Base-by-base conservation (phyloP, 2,329 filamentous ascomycete genomes). In the Aspergillus ustus region DNA sequence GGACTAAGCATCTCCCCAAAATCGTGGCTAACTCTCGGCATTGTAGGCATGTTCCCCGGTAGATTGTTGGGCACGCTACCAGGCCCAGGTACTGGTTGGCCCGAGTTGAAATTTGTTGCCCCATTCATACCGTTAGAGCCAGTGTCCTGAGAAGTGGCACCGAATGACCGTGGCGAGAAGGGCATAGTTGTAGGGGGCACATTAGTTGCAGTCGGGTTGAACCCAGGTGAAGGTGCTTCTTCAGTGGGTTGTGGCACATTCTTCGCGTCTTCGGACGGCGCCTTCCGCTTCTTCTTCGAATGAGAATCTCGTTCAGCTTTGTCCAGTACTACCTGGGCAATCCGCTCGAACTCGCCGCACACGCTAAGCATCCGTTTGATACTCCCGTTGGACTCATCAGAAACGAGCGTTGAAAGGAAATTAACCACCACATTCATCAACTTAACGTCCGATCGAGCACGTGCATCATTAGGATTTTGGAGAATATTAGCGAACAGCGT, bases 401-500 rank as follows among this genome's bases (percentile, higher is more conserved):
- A 87, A n/a, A 91, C 91, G 13, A 99, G 84, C 77, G 92, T 93
- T 3, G 91, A 92, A 37, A 99, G 80, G 77, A 98, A 99, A 48
- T 89, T 93, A 59, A 98, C 93, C 1, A 99, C 95, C 7, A 94
- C 84, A 68, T 89, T 92, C 93, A 99, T 97, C 20, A 98, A 80
- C 67, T 91, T 90, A 17, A 95, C 88, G 74, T 99, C 95, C 1
- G 93, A 93, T 58, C 92, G 89, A 46, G 94, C 94, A 50, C 93
- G 86, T 1, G 91, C 88, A 72, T 99, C 95, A 61, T 94, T 87
- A 0, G 95, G 95, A 69, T 98, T 98, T 74, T 99, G 95, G 0
- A 99, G 79, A 51, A 98, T 96, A 71, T 98, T 97, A 62, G 94
- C 93, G 72, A 99, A 99, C 2, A 99, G 81, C 0, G 95, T 98